Percentiles rank a stretch among this genome's conserved stretches.
These are phyloP conservation scores for Vaccinium vitisidaea DNA, from an alignment of 148 eudicot species.

Conservation along the genomic window DNA sequence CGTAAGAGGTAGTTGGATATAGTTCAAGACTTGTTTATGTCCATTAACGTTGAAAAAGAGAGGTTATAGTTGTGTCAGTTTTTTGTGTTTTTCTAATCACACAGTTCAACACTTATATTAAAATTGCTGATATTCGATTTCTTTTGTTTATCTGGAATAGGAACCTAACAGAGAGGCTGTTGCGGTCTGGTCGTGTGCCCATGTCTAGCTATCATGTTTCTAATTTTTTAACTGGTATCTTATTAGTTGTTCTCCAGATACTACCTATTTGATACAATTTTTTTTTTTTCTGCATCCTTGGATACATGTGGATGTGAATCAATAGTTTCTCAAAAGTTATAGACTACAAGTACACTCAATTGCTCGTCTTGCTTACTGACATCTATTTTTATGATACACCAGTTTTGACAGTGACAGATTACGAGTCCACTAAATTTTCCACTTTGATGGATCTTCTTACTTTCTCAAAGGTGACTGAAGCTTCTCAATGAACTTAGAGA, in stretches of 20 bases:
- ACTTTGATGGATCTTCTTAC: constrained; percentile 18
- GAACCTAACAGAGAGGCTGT: background rate
- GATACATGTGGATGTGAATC: background rate
- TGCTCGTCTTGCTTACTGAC: background rate
- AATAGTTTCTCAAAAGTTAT: background rate
- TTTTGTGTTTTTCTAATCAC: background rate
- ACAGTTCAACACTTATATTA: background rate
- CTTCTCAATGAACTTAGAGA: background rate
- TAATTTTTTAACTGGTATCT: constrained; percentile 13
- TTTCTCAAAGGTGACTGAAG: background rate
- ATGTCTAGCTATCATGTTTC: constrained; percentile 12
- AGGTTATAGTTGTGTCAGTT: background rate
- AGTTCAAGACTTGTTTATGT: constrained; percentile 3
- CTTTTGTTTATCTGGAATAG: background rate
- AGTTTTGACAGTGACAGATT: constrained; percentile 6
- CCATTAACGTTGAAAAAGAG: background rate
- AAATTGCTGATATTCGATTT: background rate
- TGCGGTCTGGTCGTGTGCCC: background rate
- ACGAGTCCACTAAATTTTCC: constrained; percentile 9
- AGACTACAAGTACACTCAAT: background rate
- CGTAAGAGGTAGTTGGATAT: constrained; percentile 7
- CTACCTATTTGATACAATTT: background rate
- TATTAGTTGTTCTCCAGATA: background rate
- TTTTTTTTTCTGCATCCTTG: background rate
- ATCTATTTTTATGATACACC: background rate